Evolutionary conservation across 768 basidiomycete species (phyloP).

Genomic region (Termitomyces sp.): DNA sequence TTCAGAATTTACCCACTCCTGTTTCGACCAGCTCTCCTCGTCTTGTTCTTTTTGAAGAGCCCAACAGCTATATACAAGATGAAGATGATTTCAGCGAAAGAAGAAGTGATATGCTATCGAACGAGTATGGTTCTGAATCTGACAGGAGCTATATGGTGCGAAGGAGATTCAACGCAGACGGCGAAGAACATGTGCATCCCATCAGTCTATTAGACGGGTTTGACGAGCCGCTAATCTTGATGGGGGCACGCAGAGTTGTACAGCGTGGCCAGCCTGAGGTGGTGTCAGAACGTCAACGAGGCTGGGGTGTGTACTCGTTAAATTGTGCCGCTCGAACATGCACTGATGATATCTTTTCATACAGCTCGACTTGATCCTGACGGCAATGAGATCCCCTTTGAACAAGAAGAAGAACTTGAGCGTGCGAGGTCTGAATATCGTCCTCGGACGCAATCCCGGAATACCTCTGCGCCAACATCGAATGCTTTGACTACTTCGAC

Average conservation of each 20-base stretch:
- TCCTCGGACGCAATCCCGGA: conserved; percentile 22
- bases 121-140: conserved; percentile 11
- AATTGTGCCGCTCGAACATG: background rate
- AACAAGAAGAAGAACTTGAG: conserved; percentile 58
- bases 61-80: conserved; percentile 24
- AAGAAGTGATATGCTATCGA: background rate
- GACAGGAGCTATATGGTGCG: conserved; percentile 29
- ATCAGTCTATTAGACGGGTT: conserved; percentile 33
- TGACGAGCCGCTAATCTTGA: conserved; percentile 26
- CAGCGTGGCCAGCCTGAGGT: conserved; percentile 2
- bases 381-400: conserved; percentile 58
- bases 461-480: background rate
- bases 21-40: conserved; percentile 22
- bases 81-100: conserved; percentile 9
- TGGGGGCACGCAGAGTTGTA: conserved; percentile 17
- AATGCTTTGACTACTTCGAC: conserved; percentile 13
- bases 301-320: conserved; percentile 35
- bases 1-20: conserved; percentile 33
- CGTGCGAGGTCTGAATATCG: conserved; percentile 45
- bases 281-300: conserved; percentile 27
- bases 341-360: conserved; percentile 3
- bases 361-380: conserved; percentile 47
- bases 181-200: conserved; percentile 33
- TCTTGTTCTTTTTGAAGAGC: conserved; percentile 36
- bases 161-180: conserved; percentile 27